A percentile compares a stretch with the other conserved stretches of the same genome.
phyloP scores from a whole-genome alignment of 768 basidiomycete genomes.

The Hericium erinaceus region DNA sequence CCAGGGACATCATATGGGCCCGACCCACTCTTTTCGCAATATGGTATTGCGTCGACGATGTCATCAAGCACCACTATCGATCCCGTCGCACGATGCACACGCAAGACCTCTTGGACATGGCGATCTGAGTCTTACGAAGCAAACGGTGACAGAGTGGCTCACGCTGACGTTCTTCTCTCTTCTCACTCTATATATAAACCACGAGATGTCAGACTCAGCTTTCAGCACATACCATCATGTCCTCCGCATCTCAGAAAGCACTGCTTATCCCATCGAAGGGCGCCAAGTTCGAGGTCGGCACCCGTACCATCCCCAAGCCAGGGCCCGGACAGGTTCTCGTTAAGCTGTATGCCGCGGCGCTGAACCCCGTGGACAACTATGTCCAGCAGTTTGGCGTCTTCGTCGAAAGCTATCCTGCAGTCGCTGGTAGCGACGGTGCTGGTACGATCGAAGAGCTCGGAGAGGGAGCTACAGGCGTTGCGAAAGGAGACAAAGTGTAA shows the following conservation, averaged over 20 bases:
- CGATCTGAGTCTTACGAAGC: too few species aligned
- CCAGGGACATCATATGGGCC: too few species aligned
- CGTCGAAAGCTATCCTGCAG: slow-evolving; percentile 14
- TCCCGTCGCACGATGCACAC: too few species aligned
- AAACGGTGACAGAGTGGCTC: too few species aligned
- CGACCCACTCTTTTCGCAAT: too few species aligned
- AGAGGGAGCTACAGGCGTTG: slow-evolving; percentile 16
- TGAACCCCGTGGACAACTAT: slow-evolving; percentile 16
- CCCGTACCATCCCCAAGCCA: slow-evolving; percentile 7
- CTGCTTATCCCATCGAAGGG: slow-evolving; percentile 1
- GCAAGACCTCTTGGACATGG: too few species aligned
- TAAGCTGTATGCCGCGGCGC: slow-evolving; percentile 7
- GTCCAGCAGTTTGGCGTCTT: slow-evolving; percentile 10
- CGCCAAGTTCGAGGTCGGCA: neutral
- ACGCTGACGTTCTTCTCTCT: too few species aligned
- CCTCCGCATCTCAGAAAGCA: slow-evolving; percentile 3
- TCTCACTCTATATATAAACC: too few species aligned
- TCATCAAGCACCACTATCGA: too few species aligned
- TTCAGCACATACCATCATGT: neutral
- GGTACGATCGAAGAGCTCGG: slow-evolving; percentile 21
- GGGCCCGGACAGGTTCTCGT: slow-evolving; percentile 13
- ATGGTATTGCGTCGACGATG: too few species aligned
- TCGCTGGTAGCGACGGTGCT: slow-evolving; percentile 17
- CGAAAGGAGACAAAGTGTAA: slow-evolving; percentile 20
- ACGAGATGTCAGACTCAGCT: too few species aligned